Conservation (phyloP, 1,284 basidiomycete species). For the Pseudozyma sp. region DNA sequence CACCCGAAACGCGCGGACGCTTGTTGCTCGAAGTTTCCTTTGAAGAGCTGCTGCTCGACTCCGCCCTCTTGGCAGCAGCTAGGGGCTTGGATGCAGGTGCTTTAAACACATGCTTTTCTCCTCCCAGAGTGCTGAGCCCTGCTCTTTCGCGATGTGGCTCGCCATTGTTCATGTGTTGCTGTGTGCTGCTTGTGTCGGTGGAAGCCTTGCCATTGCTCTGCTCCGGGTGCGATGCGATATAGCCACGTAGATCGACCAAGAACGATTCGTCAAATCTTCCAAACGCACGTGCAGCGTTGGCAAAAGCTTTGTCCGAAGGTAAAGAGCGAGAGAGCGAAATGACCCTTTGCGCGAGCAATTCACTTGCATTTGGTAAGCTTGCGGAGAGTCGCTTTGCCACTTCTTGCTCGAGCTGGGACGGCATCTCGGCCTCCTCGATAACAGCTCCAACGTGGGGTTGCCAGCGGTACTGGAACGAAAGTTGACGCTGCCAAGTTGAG, state of each 20-base stretch:
- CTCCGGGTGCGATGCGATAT: slow-evolving; percentile 34
- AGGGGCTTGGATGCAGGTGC: slow-evolving; percentile 76
- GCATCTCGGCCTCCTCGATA: slow-evolving; percentile 6
- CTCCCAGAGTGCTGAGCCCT: slow-evolving; percentile 34
- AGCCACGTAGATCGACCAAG: slow-evolving; percentile 72
- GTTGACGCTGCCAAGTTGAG: too few relatives aligned
- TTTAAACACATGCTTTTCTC: slow-evolving; percentile 65
- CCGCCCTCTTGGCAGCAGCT: slow-evolving; percentile 80
- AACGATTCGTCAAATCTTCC: slow-evolving; percentile 83
- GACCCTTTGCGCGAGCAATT: slow-evolving; percentile 57
- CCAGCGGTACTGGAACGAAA: too few relatives aligned
- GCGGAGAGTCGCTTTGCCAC: slow-evolving; percentile 39
- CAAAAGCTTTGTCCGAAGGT: slow-evolving; percentile 51
- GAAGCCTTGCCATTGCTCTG: slow-evolving; percentile 20
- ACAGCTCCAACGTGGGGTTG: neutral
- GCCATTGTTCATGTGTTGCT: slow-evolving; percentile 10
- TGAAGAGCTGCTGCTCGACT: slow-evolving; percentile 49
- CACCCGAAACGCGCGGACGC: slow-evolving; percentile 29
- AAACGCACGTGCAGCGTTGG: slow-evolving; percentile 80
- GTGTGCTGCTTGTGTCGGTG: slow-evolving; percentile 36
- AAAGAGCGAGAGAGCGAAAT: slow-evolving; percentile 54
- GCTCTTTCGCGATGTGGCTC: slow-evolving; percentile 31
- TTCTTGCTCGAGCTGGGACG: slow-evolving; percentile 33
- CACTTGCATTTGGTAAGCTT: slow-evolving; percentile 50
- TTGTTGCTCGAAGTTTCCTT: slow-evolving; percentile 59